These are phyloP conservation scores for Phytopythium helicoides DNA, from an alignment of 352 stramenopile genomes.

Conservation along the genomic window DNA sequence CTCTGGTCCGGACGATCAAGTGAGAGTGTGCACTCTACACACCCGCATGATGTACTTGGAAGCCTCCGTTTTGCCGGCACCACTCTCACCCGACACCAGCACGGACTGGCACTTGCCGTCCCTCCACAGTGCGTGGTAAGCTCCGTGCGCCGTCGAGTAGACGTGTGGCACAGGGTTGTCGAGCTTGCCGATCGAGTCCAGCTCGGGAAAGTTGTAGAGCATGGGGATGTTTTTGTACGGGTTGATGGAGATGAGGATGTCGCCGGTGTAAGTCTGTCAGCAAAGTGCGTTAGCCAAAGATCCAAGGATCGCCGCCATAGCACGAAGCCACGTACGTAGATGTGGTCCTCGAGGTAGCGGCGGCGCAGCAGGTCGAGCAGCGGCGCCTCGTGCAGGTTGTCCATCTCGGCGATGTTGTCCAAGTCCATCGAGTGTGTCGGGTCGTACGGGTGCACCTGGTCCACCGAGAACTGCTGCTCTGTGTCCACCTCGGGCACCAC, in stretches of 20 bases:
- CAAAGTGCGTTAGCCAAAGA: conserved; percentile 3
- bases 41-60: conserved; percentile 93
- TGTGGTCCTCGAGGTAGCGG: conserved; percentile 89
- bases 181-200: conserved; percentile 84
- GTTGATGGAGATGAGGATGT: conserved; percentile 97
- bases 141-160: conserved; percentile 81
- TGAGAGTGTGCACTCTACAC: conserved; percentile 6
- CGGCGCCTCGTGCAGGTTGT: conserved; percentile 91
- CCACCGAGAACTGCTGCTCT: conserved; percentile 77
- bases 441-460: conserved; percentile 90
- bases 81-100: conserved; percentile 84
- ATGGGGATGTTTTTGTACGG: conserved; percentile 95
- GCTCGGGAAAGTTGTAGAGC: conserved; percentile 89
- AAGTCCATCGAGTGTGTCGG: conserved; percentile 87
- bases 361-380: conserved; percentile 87
- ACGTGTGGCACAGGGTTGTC: conserved; percentile 87
- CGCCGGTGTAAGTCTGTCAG: conserved; percentile 88
- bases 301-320: neutral
- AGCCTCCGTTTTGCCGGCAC: conserved; percentile 86
- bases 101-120: conserved; percentile 86
- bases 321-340: conserved; percentile 67
- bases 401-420: conserved; percentile 92
- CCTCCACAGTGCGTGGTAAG: conserved; percentile 77
- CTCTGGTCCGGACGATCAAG: no score
- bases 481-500: conserved; percentile 73